Conservation (phyloP, 139 green algal genomes). For the Coelastrella sp. region DNA sequence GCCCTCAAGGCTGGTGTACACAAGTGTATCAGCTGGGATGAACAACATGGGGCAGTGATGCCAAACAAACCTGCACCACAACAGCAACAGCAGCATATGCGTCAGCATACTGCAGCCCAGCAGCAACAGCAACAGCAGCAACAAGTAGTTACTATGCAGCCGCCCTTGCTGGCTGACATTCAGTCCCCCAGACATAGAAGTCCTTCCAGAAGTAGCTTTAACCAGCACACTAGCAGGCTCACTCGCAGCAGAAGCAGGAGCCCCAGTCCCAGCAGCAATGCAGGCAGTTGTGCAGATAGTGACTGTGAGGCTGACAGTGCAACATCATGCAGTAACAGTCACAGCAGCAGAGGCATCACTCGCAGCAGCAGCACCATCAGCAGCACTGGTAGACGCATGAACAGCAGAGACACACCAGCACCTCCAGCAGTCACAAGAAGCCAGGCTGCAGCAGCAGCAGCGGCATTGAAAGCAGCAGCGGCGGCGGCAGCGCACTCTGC, state of each 20-base stretch:
- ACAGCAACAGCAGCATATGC: conserved; percentile 14
- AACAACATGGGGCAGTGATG: conserved; percentile 17
- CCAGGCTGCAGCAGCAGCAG: background rate
- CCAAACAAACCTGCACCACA: conserved; percentile 34
- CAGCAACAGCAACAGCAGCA: conserved; percentile 27
- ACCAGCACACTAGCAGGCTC: background rate
- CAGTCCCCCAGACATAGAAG: background rate
- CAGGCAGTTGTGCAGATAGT: background rate
- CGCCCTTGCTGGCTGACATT: background rate
- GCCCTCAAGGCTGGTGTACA: conserved; percentile 15
- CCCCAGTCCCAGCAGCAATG: background rate
- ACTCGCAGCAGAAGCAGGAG: background rate
- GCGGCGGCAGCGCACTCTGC: background rate
- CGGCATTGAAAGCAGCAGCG: background rate
- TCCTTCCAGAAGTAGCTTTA: background rate
- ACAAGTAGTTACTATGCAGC: background rate
- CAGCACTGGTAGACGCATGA: background rate
- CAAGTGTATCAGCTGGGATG: conserved; percentile 30
- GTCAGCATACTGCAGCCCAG: conserved; percentile 20
- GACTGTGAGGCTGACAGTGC: background rate
- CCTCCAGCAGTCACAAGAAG: background rate
- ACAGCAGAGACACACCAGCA: background rate
- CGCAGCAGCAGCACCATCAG: background rate
- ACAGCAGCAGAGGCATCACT: background rate
- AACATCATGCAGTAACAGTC: background rate